Evolutionary conservation across 768 basidiomycete genomes (phyloP), one percentile per base, ranked within the genome.

Genomic region (Macrolepiota albuminosa): DNA sequence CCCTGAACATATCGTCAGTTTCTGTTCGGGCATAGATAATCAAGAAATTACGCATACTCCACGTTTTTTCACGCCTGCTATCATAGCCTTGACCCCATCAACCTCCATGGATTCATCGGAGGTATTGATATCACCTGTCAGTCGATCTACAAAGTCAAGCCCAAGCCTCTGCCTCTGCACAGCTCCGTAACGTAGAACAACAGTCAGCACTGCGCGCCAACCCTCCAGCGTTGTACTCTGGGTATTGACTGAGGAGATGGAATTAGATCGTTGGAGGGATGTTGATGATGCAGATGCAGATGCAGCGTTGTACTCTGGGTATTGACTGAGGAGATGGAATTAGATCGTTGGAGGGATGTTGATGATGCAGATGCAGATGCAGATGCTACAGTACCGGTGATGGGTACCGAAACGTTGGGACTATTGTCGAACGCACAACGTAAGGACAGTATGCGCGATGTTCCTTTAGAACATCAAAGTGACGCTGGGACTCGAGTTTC

Each of bases 381-480:
- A 37, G 69, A 60, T 24, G 58, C 64, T 46, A 63, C 59, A n/a
- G 67, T 61, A 39, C 57, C 50, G 10, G 64, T 45, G 13, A 64
- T 63, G 42, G 74, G 73, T 21, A 76, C 68, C 11, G 84, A 9
- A 85, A 70, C 2, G 84, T 81, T 4, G 88, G 87, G 11, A 90
- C 75, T 2, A 77, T 67, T 3, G 87, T 90, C 7, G 88, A 89
- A 14, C 82, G 80, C 39, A 87, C 85, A 33, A 90, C 82, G 62
- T 91, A 93, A n/a, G 91, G 91, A 64, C 92, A 93, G 65, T 89
- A 91, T 3, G 89, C 88, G 31, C 91, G 81, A 68, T 93, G 92
- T 70, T 94, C 91, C 66, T 85, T 88, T 50, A 92, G 70, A 40
- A 93, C 67, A 68, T 94, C 91, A 56, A 93, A 84, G 24, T 81